These are phyloP conservation scores for Pulveroboletus frians DNA, from an alignment of 768 basidiomycete species.

Conservation along the genomic window DNA sequence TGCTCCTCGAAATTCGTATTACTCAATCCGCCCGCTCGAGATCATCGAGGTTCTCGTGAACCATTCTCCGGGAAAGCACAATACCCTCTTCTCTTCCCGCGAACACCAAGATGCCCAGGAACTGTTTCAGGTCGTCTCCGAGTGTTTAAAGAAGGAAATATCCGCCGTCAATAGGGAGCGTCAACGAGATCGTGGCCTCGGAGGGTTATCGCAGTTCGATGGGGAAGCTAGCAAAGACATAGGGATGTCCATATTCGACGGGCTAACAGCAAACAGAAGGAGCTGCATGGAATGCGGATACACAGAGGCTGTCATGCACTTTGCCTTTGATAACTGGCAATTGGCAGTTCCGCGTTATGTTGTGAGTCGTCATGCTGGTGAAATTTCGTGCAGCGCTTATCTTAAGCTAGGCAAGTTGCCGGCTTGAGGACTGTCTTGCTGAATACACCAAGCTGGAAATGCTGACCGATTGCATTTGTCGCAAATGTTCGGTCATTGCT, in stretches of 20 bases:
- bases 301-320: slow-evolving; percentile 91
- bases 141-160: slow-evolving; percentile 85
- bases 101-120: slow-evolving; percentile 99
- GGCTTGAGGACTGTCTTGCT: slow-evolving; percentile 75
- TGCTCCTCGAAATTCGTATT: slow-evolving; percentile 50
- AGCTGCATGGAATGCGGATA: slow-evolving; percentile 89
- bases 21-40: slow-evolving; percentile 63
- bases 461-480: slow-evolving; percentile 88
- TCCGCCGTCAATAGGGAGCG: slow-evolving; percentile 67
- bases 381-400: slow-evolving; percentile 7
- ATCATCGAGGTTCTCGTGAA: slow-evolving; percentile 67
- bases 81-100: slow-evolving; percentile 74
- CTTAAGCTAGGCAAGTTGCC: slow-evolving; percentile 49
- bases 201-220: slow-evolving; percentile 39
- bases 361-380: slow-evolving; percentile 39
- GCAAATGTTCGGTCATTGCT: slow-evolving; percentile 80
- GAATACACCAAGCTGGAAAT: slow-evolving; percentile 88
- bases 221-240: slow-evolving; percentile 33
- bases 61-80: slow-evolving; percentile 47
- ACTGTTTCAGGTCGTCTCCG: slow-evolving; percentile 90
- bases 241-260: slow-evolving; percentile 78
- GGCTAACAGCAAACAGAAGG: slow-evolving; percentile 82
- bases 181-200: slow-evolving; percentile 65
- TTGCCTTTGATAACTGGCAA: slow-evolving; percentile 82
- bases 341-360: slow-evolving; percentile 62